These are phyloP conservation scores for Hypholoma sublateritium DNA, from an alignment of 768 basidiomycete genomes.

Conservation along the genomic window DNA sequence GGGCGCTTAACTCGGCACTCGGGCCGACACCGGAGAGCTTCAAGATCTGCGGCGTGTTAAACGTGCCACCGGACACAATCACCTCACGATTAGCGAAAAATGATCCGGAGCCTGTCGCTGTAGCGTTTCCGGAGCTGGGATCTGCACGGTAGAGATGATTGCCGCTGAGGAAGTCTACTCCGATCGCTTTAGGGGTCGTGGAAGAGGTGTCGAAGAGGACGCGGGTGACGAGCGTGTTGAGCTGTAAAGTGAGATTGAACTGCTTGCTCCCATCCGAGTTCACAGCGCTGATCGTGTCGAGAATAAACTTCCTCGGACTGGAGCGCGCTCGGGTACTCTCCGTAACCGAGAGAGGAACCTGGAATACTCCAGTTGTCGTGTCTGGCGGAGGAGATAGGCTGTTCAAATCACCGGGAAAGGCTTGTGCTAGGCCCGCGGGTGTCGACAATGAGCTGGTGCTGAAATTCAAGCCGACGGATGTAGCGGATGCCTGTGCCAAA, in stretches of 20 bases:
- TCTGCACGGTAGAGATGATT: neutral
- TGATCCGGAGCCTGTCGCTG: neutral
- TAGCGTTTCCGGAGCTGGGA: neutral
- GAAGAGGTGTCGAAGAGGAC: neutral
- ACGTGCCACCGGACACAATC: neutral
- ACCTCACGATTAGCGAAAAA: slow-evolving; percentile 3
- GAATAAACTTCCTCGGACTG: neutral
- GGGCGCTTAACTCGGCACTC: neutral
- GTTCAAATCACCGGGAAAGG: neutral
- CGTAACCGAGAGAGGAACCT: neutral
- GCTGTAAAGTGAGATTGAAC: neutral
- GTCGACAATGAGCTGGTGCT: neutral
- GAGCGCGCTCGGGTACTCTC: neutral
- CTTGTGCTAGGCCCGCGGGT: neutral
- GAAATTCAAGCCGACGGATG: neutral
- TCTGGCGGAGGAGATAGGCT: neutral
- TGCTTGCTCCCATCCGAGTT: neutral
- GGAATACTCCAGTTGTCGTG: neutral
- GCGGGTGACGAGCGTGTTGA: neutral
- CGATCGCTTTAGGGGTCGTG: neutral
- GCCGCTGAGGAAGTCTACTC: neutral
- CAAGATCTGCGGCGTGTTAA: neutral
- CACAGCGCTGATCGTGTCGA: neutral
- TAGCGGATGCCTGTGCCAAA: neutral
- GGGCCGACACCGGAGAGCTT: slow-evolving; percentile 3